phyloP scores from a whole-genome alignment of 208 protist species.

The Trypanosoma conorhini region DNA sequence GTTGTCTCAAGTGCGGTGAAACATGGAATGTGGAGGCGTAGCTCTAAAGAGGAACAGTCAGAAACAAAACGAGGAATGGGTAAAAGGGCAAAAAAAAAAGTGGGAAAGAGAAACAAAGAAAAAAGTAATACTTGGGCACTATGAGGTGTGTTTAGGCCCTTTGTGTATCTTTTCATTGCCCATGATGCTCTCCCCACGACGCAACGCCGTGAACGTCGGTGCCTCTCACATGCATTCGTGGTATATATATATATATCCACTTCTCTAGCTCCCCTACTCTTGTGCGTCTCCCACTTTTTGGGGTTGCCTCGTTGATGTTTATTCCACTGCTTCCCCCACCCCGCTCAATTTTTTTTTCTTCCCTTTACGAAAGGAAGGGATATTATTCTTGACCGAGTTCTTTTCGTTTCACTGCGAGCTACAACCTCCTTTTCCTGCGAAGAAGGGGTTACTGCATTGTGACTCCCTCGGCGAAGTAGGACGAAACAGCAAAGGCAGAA shows the following conservation, averaged over 20 bases:
- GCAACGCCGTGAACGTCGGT: not conserved
- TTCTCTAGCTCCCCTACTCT: no score
- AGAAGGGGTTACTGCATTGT: no score
- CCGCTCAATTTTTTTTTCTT: constrained; percentile 5
- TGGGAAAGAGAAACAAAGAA: constrained; percentile 9
- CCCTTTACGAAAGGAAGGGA: not conserved
- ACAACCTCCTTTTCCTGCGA: not conserved
- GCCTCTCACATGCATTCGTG: not conserved
- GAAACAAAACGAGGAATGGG: not conserved
- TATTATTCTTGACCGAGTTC: not conserved
- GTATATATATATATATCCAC: no score
- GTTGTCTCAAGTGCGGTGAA: constrained; percentile 57
- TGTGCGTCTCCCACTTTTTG: no score
- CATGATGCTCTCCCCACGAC: no score
- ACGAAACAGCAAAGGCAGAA: not conserved
- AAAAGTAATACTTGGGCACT: not conserved
- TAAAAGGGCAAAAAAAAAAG: constrained; percentile 15
- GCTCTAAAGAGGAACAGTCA: constrained; percentile 24
- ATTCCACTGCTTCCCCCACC: constrained; percentile 12
- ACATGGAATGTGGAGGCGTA: constrained; percentile 68
- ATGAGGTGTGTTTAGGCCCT: no score
- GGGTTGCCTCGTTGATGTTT: constrained; percentile 23
- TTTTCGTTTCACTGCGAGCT: not conserved
- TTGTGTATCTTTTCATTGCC: no score
- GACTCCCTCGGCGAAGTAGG: not conserved